These are phyloP conservation scores for Aspergillus hortae DNA, from an alignment of 2,329 filamentous ascomycete genomes.

Conservation along the genomic window DNA sequence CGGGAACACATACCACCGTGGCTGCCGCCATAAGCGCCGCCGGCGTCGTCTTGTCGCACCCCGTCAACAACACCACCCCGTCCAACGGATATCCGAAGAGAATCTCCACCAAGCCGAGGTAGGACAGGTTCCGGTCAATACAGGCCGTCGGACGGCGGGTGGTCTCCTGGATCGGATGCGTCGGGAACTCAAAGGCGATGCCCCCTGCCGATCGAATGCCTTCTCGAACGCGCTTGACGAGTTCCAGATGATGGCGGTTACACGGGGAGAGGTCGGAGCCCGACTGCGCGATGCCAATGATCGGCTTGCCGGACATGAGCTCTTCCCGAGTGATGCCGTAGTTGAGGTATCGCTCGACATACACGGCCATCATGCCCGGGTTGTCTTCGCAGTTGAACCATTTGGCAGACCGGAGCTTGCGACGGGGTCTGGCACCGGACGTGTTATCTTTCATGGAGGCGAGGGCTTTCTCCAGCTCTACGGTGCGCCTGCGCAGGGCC, in stretches of 20 bases:
- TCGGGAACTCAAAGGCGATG: slow-evolving; percentile 52
- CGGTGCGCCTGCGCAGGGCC: slow-evolving; percentile 35
- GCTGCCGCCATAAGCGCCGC: slow-evolving; percentile 52
- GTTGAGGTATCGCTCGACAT: slow-evolving; percentile 51
- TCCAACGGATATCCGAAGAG: slow-evolving; percentile 49
- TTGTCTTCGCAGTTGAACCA: slow-evolving; percentile 47
- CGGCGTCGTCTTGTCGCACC: slow-evolving; percentile 53
- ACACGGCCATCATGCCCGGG: slow-evolving; percentile 45
- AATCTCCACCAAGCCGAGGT: slow-evolving; percentile 48
- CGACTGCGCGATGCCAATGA: slow-evolving; percentile 52
- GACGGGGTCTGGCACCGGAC: slow-evolving; percentile 9
- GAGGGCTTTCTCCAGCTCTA: slow-evolving; percentile 34
- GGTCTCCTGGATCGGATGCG: slow-evolving; percentile 52
- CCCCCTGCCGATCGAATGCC: slow-evolving; percentile 49
- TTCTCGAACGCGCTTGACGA: slow-evolving; percentile 50
- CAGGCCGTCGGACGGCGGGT: slow-evolving; percentile 47
- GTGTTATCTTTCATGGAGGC: slow-evolving; percentile 23
- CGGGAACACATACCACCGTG: slow-evolving; percentile 37
- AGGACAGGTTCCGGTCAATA: slow-evolving; percentile 49
- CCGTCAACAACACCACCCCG: slow-evolving; percentile 50
- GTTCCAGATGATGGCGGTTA: slow-evolving; percentile 49
- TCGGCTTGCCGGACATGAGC: slow-evolving; percentile 48
- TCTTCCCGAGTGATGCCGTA: slow-evolving; percentile 50
- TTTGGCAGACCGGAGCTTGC: slow-evolving; percentile 38
- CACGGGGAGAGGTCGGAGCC: slow-evolving; percentile 51